Percentiles rank a stretch among this genome's conserved stretches.
Evolutionary conservation across 108 stramenopile genomes (phyloP).

Genomic region (Skeletonema potamos): DNA sequence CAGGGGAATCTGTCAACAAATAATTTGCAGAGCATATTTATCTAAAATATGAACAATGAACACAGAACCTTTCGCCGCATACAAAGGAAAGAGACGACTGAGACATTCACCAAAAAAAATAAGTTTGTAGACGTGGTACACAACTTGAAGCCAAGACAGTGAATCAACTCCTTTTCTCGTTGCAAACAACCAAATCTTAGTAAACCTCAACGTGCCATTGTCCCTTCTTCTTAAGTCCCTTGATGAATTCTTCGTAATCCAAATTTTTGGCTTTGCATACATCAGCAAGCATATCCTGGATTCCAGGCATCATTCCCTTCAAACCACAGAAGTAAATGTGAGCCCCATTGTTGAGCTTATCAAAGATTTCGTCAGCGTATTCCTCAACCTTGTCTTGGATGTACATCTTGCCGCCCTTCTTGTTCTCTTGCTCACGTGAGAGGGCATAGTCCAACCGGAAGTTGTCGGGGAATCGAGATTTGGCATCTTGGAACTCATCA

Average conservation of each 20-base stretch:
- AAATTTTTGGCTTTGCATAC: conserved; percentile 85
- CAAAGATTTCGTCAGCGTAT: conserved; percentile 94
- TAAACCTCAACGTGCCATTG: conserved; percentile 94
- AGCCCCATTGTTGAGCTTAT: conserved; percentile 85
- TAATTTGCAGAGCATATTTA: neutral
- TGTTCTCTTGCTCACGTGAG: conserved; percentile 93
- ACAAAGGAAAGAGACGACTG: neutral
- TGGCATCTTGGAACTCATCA: conserved; percentile 92
- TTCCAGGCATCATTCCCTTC: conserved; percentile 98
- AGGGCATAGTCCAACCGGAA: conserved; percentile 97
- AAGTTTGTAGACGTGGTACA: neutral
- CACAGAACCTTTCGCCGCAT: neutral
- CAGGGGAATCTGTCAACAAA: too few species aligned
- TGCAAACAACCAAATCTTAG: conserved; percentile 37
- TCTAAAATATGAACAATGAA: neutral
- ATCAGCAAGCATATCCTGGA: conserved; percentile 90
- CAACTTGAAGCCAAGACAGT: neutral
- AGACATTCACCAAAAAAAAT: neutral
- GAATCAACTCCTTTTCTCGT: neutral
- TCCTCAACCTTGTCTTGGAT: conserved; percentile 98
- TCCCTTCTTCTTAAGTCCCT: conserved; percentile 86
- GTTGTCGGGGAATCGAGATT: conserved; percentile 83
- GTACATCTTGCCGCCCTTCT: conserved; percentile 97
- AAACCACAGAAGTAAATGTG: conserved; percentile 98
- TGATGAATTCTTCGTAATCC: conserved; percentile 86